Evolutionary conservation across 768 basidiomycete genomes (phyloP).

Genomic region (Fistulinella prunicolor): DNA sequence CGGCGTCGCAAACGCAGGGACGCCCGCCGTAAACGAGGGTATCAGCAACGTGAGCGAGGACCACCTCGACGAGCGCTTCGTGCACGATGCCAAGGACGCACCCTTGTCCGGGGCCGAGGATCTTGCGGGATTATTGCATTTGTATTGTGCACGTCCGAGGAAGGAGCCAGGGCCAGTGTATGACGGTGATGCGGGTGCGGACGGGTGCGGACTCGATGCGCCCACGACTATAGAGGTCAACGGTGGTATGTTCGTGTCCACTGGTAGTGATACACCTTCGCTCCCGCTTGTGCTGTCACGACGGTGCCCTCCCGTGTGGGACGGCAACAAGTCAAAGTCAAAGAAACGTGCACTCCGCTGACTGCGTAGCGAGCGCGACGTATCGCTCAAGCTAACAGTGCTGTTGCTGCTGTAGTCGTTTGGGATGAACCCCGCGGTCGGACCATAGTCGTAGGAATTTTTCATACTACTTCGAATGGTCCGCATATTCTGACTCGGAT

Average conservation of each 20-base stretch:
- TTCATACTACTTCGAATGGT: background rate
- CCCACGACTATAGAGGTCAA: background rate
- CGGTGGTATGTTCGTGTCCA: background rate
- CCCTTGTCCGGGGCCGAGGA: background rate
- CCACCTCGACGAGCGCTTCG: background rate
- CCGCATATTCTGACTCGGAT: conserved; percentile 4
- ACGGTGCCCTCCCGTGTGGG: background rate
- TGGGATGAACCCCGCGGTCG: conserved; percentile 31
- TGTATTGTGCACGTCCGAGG: conserved; percentile 28
- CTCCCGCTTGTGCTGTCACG: background rate
- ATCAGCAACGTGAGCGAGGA: conserved; percentile 17
- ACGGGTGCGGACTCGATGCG: too few species aligned
- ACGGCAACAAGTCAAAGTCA: conserved; percentile 29
- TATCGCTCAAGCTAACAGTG: conserved; percentile 7
- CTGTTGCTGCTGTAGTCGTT: conserved; percentile 9
- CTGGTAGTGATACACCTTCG: background rate
- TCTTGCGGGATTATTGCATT: conserved; percentile 21
- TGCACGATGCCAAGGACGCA: background rate
- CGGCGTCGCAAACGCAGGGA: conserved; percentile 70
- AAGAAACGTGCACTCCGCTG: conserved; percentile 21
- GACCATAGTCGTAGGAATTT: conserved; percentile 16
- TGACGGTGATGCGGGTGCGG: background rate
- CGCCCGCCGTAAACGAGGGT: conserved; percentile 36
- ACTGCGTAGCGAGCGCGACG: conserved; percentile 10
- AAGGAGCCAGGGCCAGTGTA: background rate